Percentiles rank a stretch among this genome's conserved stretches.
Evolutionary conservation across 148 eudicot species (phyloP).

Genomic region (Pouteria glomerata): DNA sequence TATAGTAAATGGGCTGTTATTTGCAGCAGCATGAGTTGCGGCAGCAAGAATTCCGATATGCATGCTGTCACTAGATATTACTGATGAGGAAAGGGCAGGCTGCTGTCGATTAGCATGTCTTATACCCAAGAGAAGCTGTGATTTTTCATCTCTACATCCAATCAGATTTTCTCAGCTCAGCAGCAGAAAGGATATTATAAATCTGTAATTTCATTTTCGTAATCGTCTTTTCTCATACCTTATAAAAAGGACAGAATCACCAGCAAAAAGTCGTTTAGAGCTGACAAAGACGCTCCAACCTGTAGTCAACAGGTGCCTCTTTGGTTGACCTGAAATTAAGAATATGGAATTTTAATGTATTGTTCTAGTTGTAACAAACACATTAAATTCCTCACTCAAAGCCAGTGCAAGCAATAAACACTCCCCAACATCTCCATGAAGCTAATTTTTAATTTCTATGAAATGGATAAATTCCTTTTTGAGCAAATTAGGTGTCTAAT

Average conservation of each 20-base stretch:
- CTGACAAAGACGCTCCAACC: conserved; percentile 99
- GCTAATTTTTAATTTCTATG: too few relatives aligned
- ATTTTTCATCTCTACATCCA: conserved; percentile 82
- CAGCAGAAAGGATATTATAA: too few relatives aligned
- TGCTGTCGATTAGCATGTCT: conserved; percentile 92
- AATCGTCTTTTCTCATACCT: too few relatives aligned
- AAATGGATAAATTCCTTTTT: too few relatives aligned
- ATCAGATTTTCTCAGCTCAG: too few relatives aligned
- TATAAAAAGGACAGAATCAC: conserved; percentile 93
- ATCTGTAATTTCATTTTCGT: too few relatives aligned
- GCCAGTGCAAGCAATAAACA: too few relatives aligned
- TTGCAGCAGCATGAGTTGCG: conserved; percentile 95
- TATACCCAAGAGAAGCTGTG: conserved; percentile 87
- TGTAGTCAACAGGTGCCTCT: conserved; percentile 88
- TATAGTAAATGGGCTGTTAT: conserved; percentile 85
- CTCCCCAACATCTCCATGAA: too few relatives aligned
- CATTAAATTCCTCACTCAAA: too few relatives aligned
- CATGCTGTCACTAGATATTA: conserved; percentile 96
- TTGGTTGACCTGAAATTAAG: conserved; percentile 79
- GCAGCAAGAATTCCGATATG: conserved; percentile 96
- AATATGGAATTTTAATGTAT: too few relatives aligned
- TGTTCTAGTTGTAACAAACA: too few relatives aligned
- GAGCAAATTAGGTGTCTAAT: too few relatives aligned
- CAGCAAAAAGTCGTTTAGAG: conserved; percentile 92
- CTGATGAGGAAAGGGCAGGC: conserved; percentile 95